A percentile compares a stretch with the other conserved stretches of the same genome.
These are phyloP conservation scores for Coprinopsis marcescibilis DNA, from an alignment of 768 basidiomycete species.

Conservation along the genomic window DNA sequence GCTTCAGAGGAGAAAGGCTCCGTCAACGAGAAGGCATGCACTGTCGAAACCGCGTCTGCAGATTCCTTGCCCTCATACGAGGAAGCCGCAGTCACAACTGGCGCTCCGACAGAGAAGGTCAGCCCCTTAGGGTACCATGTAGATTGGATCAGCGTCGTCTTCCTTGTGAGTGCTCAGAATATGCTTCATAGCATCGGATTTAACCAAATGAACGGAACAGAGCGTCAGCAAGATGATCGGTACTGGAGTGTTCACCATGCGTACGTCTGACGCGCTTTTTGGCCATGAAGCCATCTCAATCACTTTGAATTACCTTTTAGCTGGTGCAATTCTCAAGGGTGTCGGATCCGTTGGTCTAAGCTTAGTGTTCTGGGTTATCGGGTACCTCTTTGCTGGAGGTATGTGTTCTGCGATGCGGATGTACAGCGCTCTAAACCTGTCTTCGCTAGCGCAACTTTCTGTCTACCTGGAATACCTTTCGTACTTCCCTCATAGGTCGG, in stretches of 20 bases:
- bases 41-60: constrained; percentile 12
- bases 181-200: background rate
- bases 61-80: constrained; percentile 22
- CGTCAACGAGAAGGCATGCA: constrained; percentile 15
- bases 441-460: constrained; percentile 26
- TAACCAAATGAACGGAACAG: constrained; percentile 13
- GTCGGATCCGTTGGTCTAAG: constrained; percentile 34
- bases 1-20: constrained; percentile 12
- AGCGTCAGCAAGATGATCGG: constrained; percentile 35
- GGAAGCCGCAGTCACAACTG: constrained; percentile 22
- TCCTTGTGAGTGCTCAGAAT: constrained; percentile 16
- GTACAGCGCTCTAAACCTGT: background rate
- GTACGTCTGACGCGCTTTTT: constrained; percentile 11
- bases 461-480: constrained; percentile 40
- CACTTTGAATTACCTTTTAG: constrained; percentile 16
- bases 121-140: constrained; percentile 33
- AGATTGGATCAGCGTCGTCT: constrained; percentile 22
- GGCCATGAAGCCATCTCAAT: background rate
- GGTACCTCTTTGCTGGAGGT: constrained; percentile 30
- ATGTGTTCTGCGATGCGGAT: background rate
- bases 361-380: constrained; percentile 36
- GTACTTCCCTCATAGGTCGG: constrained; percentile 44
- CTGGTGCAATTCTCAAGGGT: constrained; percentile 31
- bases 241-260: constrained; percentile 30
- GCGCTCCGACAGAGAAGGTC: constrained; percentile 26